Base-by-base conservation (phyloP, 2,329 filamentous ascomycete species). In the Simplicillium sp. region DNA sequence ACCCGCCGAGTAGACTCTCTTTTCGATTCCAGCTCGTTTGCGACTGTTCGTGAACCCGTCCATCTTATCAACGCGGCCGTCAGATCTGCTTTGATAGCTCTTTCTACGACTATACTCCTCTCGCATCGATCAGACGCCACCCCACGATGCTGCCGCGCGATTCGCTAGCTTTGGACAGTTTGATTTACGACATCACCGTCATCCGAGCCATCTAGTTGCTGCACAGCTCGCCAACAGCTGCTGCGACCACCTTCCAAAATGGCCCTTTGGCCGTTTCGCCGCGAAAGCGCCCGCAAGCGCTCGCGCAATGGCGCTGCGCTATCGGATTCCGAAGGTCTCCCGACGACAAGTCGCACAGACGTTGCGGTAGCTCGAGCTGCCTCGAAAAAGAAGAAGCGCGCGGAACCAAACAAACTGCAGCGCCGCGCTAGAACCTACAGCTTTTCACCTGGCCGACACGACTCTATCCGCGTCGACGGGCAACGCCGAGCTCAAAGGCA, bases 221-320 rank as follows among this genome's bases (percentile, higher is more conserved):
- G 20, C 20, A 25, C 20, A 25, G 20, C 20, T 9, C 9, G 6
- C 20, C 20, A 25, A 25, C 20, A 9, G 20, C 20, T 25, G 20
- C 9, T 25, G 20, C 20, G 20, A 25, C 20, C 20, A 34, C 13
- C 18, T 12, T 29, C 33, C 15, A 40, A 36, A 41, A 49, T 49
- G 47, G 44, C 47, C 13, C 41, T 47, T 29, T 49, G 47, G 47
- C 45, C 43, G 11, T 47, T 48, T 39, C 47, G 47, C 29, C 80
- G 82, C 55, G 82, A 74, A 65, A 81, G 75, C 64, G 81, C 79
- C 62, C 80, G 80, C 63, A 77, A 70, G 62, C 68, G 71, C 55
- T 61, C 69, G 47, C 64, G 66, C 45, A 66, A 65, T 48, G 60
- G 77, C 60, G 73, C 71, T 44, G 20, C 20, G 20, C 20, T 25